Evolutionary conservation across 495 filamentous ascomycete species (phyloP).

Genomic region (Trichoderma gamsii): DNA sequence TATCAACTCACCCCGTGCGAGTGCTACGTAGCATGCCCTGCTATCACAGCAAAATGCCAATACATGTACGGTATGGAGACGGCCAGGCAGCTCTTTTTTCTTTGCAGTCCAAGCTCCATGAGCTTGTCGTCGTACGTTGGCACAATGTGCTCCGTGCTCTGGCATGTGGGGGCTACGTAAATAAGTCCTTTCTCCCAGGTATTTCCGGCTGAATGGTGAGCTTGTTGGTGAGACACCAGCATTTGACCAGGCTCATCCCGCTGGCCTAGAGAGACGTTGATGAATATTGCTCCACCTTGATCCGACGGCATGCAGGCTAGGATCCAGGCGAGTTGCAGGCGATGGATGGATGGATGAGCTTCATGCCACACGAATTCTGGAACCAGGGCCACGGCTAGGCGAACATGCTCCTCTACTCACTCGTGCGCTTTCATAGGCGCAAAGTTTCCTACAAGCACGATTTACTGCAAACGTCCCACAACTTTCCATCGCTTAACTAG

Average conservation of each 20-base stretch:
- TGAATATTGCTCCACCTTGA: slow-evolving; percentile 1
- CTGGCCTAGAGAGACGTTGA: not conserved
- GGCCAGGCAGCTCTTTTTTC: not conserved
- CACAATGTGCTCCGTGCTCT: slow-evolving; percentile 1
- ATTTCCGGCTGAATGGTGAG: slow-evolving; percentile 13
- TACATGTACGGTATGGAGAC: not conserved
- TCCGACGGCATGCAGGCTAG: slow-evolving; percentile 11
- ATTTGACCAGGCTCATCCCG: slow-evolving; percentile 5
- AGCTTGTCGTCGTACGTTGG: not conserved
- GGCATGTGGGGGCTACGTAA: not conserved
- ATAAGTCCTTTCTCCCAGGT: not conserved
- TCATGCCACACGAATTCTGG: not conserved
- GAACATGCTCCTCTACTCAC: not conserved
- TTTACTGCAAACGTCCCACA: slow-evolving; percentile 5
- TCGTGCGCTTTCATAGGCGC: not conserved
- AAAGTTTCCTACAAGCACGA: not conserved
- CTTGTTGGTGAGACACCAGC: slow-evolving; percentile 12
- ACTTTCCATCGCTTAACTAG: slow-evolving; percentile 3
- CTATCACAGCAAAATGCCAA: not conserved
- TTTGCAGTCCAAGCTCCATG: not conserved
- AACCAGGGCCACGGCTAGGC: not conserved
- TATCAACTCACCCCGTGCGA: not conserved
- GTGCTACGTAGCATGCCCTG: slow-evolving; percentile 6
- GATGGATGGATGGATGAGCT: not conserved
- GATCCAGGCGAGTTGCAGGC: not conserved